Conservation (phyloP, 1,139 yeast genomes). For the Meyerozyma carpophila region DNA sequence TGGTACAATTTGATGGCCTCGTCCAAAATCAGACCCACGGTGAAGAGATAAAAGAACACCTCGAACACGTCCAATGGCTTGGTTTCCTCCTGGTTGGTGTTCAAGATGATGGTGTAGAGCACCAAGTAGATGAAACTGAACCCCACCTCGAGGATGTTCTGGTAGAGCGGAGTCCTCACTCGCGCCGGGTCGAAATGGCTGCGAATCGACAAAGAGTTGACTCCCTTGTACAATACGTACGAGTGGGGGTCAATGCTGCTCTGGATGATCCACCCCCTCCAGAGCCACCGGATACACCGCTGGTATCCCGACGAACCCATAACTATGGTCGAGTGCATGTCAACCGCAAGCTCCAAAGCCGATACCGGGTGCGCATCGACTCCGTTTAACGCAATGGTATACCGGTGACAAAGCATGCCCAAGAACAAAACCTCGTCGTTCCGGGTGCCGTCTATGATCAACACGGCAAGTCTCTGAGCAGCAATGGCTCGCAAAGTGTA, state of each 20-base stretch:
- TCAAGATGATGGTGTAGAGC: constrained; percentile 62
- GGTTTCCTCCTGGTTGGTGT: constrained; percentile 33
- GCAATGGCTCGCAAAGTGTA: constrained; percentile 57
- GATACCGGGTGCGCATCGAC: constrained; percentile 57
- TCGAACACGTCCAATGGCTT: constrained; percentile 42
- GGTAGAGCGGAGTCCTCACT: constrained; percentile 79
- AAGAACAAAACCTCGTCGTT: constrained; percentile 66
- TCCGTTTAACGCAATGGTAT: constrained; percentile 59
- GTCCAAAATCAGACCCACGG: constrained; percentile 61
- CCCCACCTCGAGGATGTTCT: constrained; percentile 63
- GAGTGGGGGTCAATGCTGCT: constrained; percentile 64
- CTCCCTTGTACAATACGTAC: constrained; percentile 59
- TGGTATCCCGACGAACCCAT: constrained; percentile 81
- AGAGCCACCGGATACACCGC: constrained; percentile 81
- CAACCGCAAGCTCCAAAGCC: constrained; percentile 82
- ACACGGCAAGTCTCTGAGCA: constrained; percentile 68
- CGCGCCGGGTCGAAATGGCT: constrained; percentile 82
- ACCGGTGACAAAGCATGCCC: constrained; percentile 75
- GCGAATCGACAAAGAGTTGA: constrained; percentile 48
- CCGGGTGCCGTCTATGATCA: constrained; percentile 54
- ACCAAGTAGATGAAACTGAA: constrained; percentile 62
- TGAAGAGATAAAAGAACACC: constrained; percentile 55
- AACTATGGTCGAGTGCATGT: constrained; percentile 72
- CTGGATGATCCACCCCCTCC: constrained; percentile 92
- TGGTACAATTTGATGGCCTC: constrained; percentile 69